Percentiles rank a stretch among this genome's conserved stretches.
These are phyloP conservation scores for Cardamine chenopodiifolia DNA, from an alignment of 345 rosid genomes.

Conservation along the genomic window DNA sequence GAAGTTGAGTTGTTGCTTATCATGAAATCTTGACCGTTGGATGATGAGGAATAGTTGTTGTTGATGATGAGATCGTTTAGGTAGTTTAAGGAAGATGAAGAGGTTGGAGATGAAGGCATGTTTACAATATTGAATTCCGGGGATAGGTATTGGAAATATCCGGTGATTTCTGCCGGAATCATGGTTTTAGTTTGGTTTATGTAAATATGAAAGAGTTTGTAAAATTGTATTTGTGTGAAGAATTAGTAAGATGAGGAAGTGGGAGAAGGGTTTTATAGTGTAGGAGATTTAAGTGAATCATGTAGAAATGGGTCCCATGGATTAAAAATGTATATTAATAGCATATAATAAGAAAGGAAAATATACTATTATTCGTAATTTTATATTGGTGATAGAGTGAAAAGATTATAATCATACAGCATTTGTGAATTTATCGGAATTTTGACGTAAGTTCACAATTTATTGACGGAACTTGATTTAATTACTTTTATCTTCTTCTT, in stretches of 20 bases:
- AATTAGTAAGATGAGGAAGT: conserved; percentile 20
- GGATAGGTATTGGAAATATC: conserved; percentile 27
- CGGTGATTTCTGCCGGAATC: conserved; percentile 39
- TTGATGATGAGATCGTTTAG: conserved; percentile 35
- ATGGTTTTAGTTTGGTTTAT: conserved; percentile 14
- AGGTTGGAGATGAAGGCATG: conserved; percentile 36
- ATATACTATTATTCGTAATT: not conserved
- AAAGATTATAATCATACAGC: not conserved
- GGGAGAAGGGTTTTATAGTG: conserved; percentile 33
- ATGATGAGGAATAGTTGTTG: conserved; percentile 33
- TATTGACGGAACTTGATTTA: not conserved
- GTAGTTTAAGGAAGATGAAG: conserved; percentile 39
- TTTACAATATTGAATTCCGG: conserved; percentile 27
- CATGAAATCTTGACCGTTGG: conserved; percentile 41
- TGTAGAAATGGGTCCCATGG: conserved; percentile 22
- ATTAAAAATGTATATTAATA: not conserved
- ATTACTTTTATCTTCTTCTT: not conserved
- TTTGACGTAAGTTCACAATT: not conserved
- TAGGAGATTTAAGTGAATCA: conserved; percentile 15
- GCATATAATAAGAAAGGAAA: not conserved
- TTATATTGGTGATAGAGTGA: conserved; percentile 5
- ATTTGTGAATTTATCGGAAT: not conserved
- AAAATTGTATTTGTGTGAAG: not conserved
- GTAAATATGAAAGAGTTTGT: conserved; percentile 4
- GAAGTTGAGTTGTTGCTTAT: conserved; percentile 77